phyloP scores from a whole-genome alignment of 2,329 filamentous ascomycete genomes.

The Colletotrichum navitas region DNA sequence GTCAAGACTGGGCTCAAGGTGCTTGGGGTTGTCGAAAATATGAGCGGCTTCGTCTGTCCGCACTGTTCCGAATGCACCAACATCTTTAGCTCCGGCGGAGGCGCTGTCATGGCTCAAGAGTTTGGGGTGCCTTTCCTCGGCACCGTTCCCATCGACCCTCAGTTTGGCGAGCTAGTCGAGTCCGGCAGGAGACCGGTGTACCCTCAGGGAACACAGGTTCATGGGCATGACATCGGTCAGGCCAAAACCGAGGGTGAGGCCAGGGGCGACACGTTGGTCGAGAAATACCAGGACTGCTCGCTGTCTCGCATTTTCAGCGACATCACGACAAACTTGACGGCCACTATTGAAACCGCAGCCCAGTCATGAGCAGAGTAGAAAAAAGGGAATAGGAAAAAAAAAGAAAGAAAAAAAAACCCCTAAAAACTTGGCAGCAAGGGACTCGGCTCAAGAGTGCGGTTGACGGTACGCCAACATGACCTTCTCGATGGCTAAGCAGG shows the following conservation, averaged over 20 bases:
- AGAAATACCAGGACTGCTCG: constrained; percentile 81
- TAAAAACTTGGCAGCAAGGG: neutral
- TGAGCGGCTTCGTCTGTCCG: constrained; percentile 91
- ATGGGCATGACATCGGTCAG: constrained; percentile 65
- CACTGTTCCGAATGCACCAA: constrained; percentile 89
- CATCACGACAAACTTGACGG: constrained; percentile 65
- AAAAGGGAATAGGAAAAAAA: neutral
- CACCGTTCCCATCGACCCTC: constrained; percentile 90
- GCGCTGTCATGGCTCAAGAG: constrained; percentile 88
- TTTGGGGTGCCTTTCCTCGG: constrained; percentile 88
- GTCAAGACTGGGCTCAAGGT: constrained; percentile 83
- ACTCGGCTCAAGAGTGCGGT: neutral
- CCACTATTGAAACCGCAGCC: constrained; percentile 40
- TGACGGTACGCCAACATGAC: neutral
- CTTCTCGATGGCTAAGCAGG: neutral
- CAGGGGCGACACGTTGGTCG: constrained; percentile 62
- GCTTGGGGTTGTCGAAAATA: constrained; percentile 95
- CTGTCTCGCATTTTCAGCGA: constrained; percentile 75
- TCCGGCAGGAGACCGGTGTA: constrained; percentile 75
- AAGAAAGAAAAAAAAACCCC: too few species aligned
- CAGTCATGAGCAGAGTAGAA: constrained; percentile 27
- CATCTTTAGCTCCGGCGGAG: constrained; percentile 92
- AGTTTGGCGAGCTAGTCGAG: constrained; percentile 90
- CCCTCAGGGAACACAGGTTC: constrained; percentile 74
- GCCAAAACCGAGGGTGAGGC: constrained; percentile 45